These are phyloP conservation scores for Colletotrichum tofieldiae DNA, from an alignment of 2,329 filamentous ascomycete genomes.

Conservation along the genomic window DNA sequence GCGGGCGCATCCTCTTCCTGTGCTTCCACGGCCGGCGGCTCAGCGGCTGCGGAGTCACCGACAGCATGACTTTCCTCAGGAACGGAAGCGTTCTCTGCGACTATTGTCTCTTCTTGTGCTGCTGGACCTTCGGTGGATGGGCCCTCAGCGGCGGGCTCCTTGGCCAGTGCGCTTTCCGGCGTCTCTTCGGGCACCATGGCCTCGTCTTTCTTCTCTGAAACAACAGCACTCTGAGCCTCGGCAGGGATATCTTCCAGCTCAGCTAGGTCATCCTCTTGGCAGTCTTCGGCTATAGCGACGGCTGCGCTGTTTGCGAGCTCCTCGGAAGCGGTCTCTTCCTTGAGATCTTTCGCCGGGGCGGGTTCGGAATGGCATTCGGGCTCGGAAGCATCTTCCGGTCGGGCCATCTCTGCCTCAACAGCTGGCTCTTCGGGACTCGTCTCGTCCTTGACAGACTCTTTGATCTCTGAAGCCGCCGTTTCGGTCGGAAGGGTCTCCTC, in stretches of 20 bases:
- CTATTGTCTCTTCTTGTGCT: not conserved
- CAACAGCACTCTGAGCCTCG: not conserved
- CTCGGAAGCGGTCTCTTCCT: not conserved
- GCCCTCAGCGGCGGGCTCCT: not conserved
- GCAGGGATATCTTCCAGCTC: not conserved
- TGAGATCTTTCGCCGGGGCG: not conserved
- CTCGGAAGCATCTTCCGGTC: not conserved
- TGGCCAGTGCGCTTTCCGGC: not conserved
- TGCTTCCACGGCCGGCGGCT: not conserved
- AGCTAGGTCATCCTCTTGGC: not conserved
- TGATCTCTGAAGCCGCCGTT: not conserved
- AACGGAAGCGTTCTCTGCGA: not conserved
- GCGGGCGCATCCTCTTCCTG: not conserved
- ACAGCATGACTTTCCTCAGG: not conserved
- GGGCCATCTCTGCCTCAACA: not conserved
- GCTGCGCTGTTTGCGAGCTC: not conserved
- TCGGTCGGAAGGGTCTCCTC: not conserved
- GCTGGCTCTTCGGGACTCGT: not conserved
- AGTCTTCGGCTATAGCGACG: not conserved
- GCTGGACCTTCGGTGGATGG: not conserved
- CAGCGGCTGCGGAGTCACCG: not conserved
- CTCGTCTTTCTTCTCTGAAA: not conserved
- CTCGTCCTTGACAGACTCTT: not conserved
- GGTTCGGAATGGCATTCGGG: not conserved
- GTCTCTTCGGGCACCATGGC: not conserved